Evolutionary conservation across 352 stramenopile species (phyloP).

Genomic region (Pythium folliculosum): DNA sequence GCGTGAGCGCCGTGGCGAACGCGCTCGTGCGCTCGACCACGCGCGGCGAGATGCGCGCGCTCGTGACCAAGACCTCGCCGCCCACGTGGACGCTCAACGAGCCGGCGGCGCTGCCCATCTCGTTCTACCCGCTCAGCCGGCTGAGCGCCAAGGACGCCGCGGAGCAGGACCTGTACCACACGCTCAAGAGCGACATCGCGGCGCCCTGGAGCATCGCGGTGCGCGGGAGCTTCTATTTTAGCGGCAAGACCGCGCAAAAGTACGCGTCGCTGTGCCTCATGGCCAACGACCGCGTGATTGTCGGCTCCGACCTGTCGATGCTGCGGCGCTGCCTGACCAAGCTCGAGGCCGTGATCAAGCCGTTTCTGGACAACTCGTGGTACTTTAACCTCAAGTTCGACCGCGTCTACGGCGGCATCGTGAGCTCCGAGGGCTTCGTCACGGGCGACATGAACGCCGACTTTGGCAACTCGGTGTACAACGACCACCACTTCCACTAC

Average conservation of each 20-base stretch:
- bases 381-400: conserved; percentile 68
- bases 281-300: conserved; percentile 65
- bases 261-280: conserved; percentile 76
- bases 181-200: conserved; percentile 55
- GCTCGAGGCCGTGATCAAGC: conserved; percentile 50
- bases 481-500: conserved; percentile 81
- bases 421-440: conserved; percentile 62
- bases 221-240: conserved; percentile 75
- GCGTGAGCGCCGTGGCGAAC: conserved; percentile 35
- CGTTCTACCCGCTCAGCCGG: conserved; percentile 56
- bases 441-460: conserved; percentile 60
- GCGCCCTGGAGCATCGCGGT: conserved; percentile 51
- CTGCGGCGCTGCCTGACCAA: conserved; percentile 65
- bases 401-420: conserved; percentile 53
- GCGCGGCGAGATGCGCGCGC: conserved; percentile 52
- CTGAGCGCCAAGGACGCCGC: conserved; percentile 39
- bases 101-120: conserved; percentile 42
- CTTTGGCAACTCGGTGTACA: conserved; percentile 78
- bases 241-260: conserved; percentile 73
- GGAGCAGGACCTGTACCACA: conserved; percentile 44
- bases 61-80: conserved; percentile 45
- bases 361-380: conserved; percentile 70
- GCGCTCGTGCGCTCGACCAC: conserved; percentile 53
- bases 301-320: conserved; percentile 54
- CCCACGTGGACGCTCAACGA: conserved; percentile 56